Evolutionary conservation across 176 grass and related monocot species (phyloP).

Genomic region (Oryza rufipogon): DNA sequence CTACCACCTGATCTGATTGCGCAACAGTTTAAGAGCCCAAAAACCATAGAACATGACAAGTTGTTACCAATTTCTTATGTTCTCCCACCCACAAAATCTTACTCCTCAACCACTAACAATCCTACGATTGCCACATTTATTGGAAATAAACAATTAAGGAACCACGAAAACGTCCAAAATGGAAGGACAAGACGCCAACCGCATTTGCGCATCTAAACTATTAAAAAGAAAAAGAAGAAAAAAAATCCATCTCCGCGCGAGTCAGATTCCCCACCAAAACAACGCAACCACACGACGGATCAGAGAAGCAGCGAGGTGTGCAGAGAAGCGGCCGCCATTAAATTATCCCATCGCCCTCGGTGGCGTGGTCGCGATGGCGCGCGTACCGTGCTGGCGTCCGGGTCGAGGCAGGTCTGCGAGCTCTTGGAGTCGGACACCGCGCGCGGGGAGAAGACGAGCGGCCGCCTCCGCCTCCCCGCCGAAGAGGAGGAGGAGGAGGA

Average conservation of each 20-base stretch:
- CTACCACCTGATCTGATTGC: not conserved
- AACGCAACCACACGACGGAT: conserved; percentile 23
- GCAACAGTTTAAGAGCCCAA: conserved; percentile 1
- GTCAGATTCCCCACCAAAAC: conserved; percentile 36
- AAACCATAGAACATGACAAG: not conserved
- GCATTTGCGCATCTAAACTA: conserved; percentile 38
- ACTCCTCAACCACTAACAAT: conserved; percentile 13
- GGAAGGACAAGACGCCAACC: conserved; percentile 24
- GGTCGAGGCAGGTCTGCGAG: conserved; percentile 96
- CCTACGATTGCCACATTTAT: conserved; percentile 24
- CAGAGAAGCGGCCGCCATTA: conserved; percentile 36
- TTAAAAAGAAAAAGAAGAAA: not conserved
- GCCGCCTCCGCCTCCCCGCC: conserved; percentile 14
- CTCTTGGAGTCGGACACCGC: conserved; percentile 88
- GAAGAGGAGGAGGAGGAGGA: too few relatives aligned
- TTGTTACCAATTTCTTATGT: conserved; percentile 25
- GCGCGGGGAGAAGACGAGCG: conserved; percentile 63
- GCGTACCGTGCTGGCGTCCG: conserved; percentile 87
- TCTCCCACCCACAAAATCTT: not conserved
- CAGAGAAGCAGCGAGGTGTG: conserved; percentile 7
- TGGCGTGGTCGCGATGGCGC: not conserved
- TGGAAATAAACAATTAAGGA: conserved; percentile 22
- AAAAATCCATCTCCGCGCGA: not conserved
- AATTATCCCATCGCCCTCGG: too few relatives aligned
- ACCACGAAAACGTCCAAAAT: conserved; percentile 9